Percentiles rank a stretch among this genome's conserved stretches.
These are phyloP conservation scores for Salicornia ramosissima DNA, from an alignment of 148 eudicot genomes.

Conservation along the genomic window DNA sequence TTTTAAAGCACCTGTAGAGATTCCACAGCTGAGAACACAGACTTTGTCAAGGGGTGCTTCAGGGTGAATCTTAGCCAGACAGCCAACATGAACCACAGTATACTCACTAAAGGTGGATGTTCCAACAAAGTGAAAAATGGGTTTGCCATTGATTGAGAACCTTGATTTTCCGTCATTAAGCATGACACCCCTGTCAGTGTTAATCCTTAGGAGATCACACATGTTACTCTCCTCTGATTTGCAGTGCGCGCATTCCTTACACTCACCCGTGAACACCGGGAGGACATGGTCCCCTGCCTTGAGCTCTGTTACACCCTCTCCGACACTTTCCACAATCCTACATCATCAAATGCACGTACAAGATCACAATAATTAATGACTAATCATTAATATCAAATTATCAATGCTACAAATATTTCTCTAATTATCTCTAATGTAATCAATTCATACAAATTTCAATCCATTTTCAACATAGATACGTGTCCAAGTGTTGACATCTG, in stretches of 20 bases:
- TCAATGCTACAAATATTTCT: background rate
- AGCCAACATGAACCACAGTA: conserved; percentile 58
- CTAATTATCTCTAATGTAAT: background rate
- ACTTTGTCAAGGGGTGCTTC: conserved; percentile 78
- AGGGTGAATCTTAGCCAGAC: conserved; percentile 66
- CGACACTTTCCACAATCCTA: conserved; percentile 75
- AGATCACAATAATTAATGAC: background rate
- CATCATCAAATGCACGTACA: background rate
- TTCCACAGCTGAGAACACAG: conserved; percentile 71
- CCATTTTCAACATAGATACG: too few species aligned
- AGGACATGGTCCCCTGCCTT: conserved; percentile 67
- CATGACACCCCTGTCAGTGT: conserved; percentile 69
- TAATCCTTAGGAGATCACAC: conserved; percentile 71
- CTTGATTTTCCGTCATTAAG: conserved; percentile 47
- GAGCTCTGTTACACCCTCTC: conserved; percentile 71
- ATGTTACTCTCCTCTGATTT: conserved; percentile 68
- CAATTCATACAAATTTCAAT: too few species aligned
- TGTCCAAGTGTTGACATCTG: too few species aligned
- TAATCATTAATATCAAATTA: background rate
- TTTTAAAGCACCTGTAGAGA: conserved; percentile 47
- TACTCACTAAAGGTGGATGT: conserved; percentile 72
- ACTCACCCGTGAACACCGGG: conserved; percentile 69
- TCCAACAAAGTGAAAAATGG: conserved; percentile 60
- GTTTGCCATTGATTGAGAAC: conserved; percentile 55
- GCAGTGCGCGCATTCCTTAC: conserved; percentile 63